Base-by-base conservation (phyloP, 148 eudicot genomes). In the Dianthus caryophyllus region DNA sequence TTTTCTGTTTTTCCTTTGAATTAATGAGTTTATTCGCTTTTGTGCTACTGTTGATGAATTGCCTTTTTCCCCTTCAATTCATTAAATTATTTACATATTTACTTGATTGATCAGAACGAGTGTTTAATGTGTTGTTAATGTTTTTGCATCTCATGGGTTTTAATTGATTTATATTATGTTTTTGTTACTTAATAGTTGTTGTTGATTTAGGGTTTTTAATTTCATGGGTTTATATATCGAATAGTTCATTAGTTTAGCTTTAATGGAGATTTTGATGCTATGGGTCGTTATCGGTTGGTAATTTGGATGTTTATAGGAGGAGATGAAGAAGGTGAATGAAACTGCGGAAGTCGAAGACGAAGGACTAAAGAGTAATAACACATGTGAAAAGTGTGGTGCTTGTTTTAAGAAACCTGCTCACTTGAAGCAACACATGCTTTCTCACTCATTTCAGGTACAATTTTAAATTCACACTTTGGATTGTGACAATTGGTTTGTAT, bases 391-490 rank as follows among this genome's bases (percentile, higher is more conserved):
- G 15, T 94, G 99, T 48, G 93, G 97, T 44, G 74, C 65, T 21
- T 84, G 65, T 55, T 94, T 94, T 22, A 66, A 62, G 64, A 90
- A 94, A 66, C 99, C 99, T 36, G 93, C 97, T 72, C 78, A 90
- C 74, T 83, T 94, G 79, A 90, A 79, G 77, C 99, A 94, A 71
- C 99, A 94, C 66, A 82, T 90, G 93, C 90, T 71, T 55, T 78
- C 89, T 65, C 99, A 94, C 75, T 86, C 96, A 0, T 41, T 86
- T 9, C 96, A 88, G 97, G 99, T 94, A 77, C 1, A 16, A 6
- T 5, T 18, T 6, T 30, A 10, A 13, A 5, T 14, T 14, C 24
- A 33, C 14, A 27, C 59, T 55, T 9, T 12, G 24, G 33, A 54
- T 11, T 24, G 31, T 49, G 59, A 1, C 10, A 22, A 0, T 57